Evolutionary conservation across 768 basidiomycete genomes (phyloP), one percentile per base, ranked within the genome.

Genomic region (Boletus vinaceobasis): DNA sequence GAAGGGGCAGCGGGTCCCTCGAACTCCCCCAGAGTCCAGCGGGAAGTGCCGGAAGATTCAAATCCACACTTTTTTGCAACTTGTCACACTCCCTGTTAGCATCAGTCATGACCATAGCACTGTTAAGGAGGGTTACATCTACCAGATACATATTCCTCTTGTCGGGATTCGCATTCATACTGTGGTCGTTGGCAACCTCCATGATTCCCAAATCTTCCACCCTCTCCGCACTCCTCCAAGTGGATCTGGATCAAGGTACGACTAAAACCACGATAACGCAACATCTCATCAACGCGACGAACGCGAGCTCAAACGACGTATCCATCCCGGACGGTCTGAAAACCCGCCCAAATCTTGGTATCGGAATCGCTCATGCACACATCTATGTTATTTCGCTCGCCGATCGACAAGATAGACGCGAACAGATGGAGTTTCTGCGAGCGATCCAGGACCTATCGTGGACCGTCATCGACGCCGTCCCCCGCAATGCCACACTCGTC

Each of bases 321-420:
- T 33, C 49, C 33, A 10, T 37, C 4, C 3, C 26, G 26, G 48
- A 36, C n/a, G n/a, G 11, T 15, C 32, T 31, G 9, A 21, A 39
- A n/a, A 13, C 10, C 10, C 47, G 26, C 4, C 49, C 55, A 5
- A 29, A 52, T 5, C 19, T 37, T 49, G 60, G 53, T 11, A 70
- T 82, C 7, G 75, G 74, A 32, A 61, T 79, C 31, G 71, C 77
- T 15, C 69, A 73, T 5, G 5, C 65, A 1, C 61, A 72, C 9
- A 74, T 82, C 48, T 84, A 80, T 58, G 80, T 89, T 1, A 62
- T 90, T 39, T 85, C 85, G 26, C 81, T 88, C 29, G 78, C 80
- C 9, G 70, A 64, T 27, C 79, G 88, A 31, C 60, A 60, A 17
- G 86, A 86, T 56, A 74, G 88, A 26, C 79, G 80, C 14, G 56